Conservation (phyloP, 129 eudicot species). For the Deinandra increscens region DNA sequence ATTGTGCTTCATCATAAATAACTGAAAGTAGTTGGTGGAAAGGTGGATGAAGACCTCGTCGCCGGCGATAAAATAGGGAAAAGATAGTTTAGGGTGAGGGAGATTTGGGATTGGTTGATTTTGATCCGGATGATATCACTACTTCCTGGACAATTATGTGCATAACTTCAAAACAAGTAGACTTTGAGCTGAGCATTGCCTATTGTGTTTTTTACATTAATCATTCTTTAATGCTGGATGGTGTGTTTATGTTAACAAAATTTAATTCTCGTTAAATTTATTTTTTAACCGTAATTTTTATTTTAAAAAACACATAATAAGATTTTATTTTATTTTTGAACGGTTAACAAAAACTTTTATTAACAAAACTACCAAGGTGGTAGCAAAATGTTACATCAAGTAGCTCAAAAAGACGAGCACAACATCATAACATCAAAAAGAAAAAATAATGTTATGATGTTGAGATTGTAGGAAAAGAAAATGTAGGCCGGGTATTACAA, state of each 20-base stretch:
- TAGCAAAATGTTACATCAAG: no score
- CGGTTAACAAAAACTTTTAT: no score
- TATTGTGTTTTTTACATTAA: background rate
- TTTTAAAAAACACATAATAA: no score
- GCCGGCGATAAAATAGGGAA: conserved; percentile 13
- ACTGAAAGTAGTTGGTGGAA: background rate
- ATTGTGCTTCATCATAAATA: conserved; percentile 13
- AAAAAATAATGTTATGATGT: no score
- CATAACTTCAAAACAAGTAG: background rate
- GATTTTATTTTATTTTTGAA: no score
- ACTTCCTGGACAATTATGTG: background rate
- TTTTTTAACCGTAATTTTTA: background rate
- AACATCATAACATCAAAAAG: no score
- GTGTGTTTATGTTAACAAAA: background rate
- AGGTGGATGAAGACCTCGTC: conserved; percentile 25
- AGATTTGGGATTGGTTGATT: conserved; percentile 32
- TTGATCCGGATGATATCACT: conserved; percentile 22
- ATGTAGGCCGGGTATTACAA: no score
- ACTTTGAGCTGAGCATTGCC: conserved; percentile 15
- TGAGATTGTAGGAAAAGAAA: no score
- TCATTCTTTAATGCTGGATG: conserved; percentile 15
- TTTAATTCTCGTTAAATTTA: background rate
- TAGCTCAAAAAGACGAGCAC: no score
- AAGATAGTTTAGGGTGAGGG: conserved; percentile 7
- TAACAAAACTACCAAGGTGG: no score